Evolutionary conservation across 495 filamentous ascomycete species (phyloP).

Genomic region (Daldinia grandis): DNA sequence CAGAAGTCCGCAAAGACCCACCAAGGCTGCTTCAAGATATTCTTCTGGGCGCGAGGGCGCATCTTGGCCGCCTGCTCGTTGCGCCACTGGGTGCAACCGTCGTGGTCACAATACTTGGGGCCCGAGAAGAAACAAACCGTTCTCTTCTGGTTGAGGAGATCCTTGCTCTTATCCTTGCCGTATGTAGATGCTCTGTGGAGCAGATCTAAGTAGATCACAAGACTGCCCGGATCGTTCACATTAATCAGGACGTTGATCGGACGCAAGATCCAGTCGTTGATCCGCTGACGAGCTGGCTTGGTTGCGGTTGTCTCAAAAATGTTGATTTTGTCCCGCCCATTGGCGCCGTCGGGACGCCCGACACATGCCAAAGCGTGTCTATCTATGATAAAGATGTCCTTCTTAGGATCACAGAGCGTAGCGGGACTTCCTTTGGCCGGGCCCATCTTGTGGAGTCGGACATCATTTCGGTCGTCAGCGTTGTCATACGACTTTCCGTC

Average conservation of each 20-base stretch:
- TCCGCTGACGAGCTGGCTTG: neutral
- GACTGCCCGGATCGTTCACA: neutral
- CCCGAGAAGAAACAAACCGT: conserved; percentile 2
- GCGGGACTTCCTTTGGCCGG: neutral
- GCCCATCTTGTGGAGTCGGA: neutral
- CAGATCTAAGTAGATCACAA: neutral
- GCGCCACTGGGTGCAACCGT: neutral
- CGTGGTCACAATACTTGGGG: neutral
- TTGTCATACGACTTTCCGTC: neutral
- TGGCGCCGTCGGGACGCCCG: neutral
- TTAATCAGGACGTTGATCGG: neutral
- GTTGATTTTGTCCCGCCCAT: neutral
- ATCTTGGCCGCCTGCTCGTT: neutral
- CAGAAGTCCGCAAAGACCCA: neutral
- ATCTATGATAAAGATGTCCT: conserved; percentile 1
- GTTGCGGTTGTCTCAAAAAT: neutral
- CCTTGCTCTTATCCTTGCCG: neutral
- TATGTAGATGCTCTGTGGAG: neutral
- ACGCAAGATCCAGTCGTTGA: neutral
- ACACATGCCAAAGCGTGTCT: neutral
- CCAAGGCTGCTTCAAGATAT: neutral
- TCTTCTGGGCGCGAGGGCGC: neutral
- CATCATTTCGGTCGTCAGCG: neutral
- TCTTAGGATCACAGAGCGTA: neutral
- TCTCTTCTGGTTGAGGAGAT: neutral